Base-by-base conservation (phyloP, 2,329 filamentous ascomycete genomes). In the Colletotrichum eremochloae region DNA sequence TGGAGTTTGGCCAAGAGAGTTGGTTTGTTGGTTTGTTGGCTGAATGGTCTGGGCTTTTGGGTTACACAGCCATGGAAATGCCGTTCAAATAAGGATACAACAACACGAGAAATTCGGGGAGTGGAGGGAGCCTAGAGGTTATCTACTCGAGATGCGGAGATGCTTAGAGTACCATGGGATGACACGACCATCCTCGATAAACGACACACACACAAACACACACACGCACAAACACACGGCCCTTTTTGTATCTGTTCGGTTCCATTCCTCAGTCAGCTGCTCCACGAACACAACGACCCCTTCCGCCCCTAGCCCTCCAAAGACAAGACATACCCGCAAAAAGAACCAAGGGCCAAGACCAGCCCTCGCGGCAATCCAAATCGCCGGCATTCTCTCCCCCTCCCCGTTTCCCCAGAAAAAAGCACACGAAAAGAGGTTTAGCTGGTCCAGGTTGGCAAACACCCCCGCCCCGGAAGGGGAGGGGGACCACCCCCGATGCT, bases 341-440 rank as follows among this genome's bases (percentile, higher is more conserved):
- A 31, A 63, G 40, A 36, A 36, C 5, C 44, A n/a, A 40, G 8
- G 36, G 36, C 60, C n/a, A 61, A 69, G 62, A 55, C 65, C 42
- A 55, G 42, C 33, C 57, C 60, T 63, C 38, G 66, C 68, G 60
- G 55, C 58, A 65, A 71, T 68, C 42, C 36, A 68, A 72, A 53
- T 4, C 60, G 40, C 60, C 44, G n/a, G 53, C 33, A 53, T 53
- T n/a, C 46, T n/a, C 46, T 12, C 20, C 44, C 20, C 55, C 52
- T n/a, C n/a, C 58, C 50, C 50, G 33, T 38, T 72, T 68, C 58
- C 60, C 69, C 66, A 60, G 69, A 64, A 64, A 64, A 58, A 63
- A 64, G 55, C 38, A 46, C 24, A 18, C 46, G 46, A 31, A 63
- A 63, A 14, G 61, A 63, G 61, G 15, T 20, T 36, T 63, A 52